Conservation (phyloP, 768 basidiomycete genomes). For the Agrocybe chaxingu region DNA sequence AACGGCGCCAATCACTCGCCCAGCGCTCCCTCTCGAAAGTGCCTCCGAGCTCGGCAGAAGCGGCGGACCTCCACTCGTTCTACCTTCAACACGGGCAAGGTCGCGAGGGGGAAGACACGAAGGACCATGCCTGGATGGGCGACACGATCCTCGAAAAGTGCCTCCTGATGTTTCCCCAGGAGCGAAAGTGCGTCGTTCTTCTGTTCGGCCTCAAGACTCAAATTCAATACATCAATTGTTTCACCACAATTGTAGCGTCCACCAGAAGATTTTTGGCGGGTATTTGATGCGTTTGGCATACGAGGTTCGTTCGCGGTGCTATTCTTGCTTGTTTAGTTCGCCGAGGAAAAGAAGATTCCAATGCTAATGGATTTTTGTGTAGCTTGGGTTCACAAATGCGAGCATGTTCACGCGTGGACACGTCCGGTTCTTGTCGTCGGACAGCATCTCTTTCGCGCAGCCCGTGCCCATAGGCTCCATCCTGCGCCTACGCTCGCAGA, state of each 20-base stretch:
- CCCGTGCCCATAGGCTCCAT: conserved; percentile 87
- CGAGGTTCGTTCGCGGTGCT: conserved; percentile 40
- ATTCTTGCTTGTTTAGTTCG: neutral
- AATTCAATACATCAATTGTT: neutral
- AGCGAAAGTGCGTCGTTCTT: conserved; percentile 59
- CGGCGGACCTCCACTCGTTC: conserved; percentile 63
- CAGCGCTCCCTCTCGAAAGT: conserved; percentile 64
- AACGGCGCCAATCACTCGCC: conserved; percentile 48
- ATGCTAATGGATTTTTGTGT: neutral
- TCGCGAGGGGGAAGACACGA: conserved; percentile 7
- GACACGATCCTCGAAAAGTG: conserved; percentile 68
- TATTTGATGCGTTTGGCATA: conserved; percentile 66
- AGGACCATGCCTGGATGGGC: conserved; percentile 67
- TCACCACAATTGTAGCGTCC: conserved; percentile 45
- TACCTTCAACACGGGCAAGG: conserved; percentile 56
- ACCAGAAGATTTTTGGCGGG: conserved; percentile 83
- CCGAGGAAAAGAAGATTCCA: neutral
- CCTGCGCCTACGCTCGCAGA: conserved; percentile 66
- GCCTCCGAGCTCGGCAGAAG: conserved; percentile 72
- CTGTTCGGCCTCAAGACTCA: neutral
- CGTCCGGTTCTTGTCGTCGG: conserved; percentile 73
- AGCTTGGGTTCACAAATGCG: conserved; percentile 75
- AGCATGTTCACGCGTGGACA: conserved; percentile 64
- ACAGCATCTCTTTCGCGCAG: conserved; percentile 73
- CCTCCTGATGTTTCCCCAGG: conserved; percentile 83